phyloP scores from a whole-genome alignment of 805 yeast species.

The Metschnikowia cerradonensis region DNA sequence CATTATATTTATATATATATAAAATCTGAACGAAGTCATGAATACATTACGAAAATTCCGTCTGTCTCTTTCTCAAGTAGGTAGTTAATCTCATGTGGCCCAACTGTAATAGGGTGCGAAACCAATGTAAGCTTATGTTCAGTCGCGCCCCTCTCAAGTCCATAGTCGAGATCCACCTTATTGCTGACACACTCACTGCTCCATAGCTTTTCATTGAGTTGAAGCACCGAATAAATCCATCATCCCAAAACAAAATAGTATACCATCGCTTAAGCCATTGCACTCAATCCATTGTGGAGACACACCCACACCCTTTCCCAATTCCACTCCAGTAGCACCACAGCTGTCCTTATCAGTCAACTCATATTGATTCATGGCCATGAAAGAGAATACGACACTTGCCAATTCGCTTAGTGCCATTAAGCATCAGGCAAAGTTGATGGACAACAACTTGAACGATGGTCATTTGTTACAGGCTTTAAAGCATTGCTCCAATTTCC shows the following conservation, averaged over 20 bases:
- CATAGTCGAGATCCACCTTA: not conserved
- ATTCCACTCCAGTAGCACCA: not conserved
- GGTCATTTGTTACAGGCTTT: conserved; percentile 77
- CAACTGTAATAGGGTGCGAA: not conserved
- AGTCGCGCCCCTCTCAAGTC: not conserved
- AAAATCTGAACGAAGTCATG: too few species aligned
- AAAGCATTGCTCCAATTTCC: conserved; percentile 77
- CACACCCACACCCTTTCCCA: not conserved
- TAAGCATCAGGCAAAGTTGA: conserved; percentile 64
- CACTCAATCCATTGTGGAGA: not conserved
- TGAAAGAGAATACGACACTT: conserved; percentile 11
- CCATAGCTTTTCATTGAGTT: not conserved
- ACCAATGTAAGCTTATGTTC: not conserved
- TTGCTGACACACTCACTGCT: not conserved
- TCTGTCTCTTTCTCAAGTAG: too few species aligned
- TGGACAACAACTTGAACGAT: conserved; percentile 72
- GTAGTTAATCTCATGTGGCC: not conserved
- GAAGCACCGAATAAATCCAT: not conserved
- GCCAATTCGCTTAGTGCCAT: conserved; percentile 39
- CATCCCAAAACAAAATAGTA: too few species aligned
- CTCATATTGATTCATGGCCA: not conserved
- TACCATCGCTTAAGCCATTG: not conserved
- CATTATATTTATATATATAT: too few species aligned
- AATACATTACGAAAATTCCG: too few species aligned
- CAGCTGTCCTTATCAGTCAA: not conserved